Conservation (phyloP, 2,329 filamentous ascomycete genomes). For the Penicillium freii region DNA sequence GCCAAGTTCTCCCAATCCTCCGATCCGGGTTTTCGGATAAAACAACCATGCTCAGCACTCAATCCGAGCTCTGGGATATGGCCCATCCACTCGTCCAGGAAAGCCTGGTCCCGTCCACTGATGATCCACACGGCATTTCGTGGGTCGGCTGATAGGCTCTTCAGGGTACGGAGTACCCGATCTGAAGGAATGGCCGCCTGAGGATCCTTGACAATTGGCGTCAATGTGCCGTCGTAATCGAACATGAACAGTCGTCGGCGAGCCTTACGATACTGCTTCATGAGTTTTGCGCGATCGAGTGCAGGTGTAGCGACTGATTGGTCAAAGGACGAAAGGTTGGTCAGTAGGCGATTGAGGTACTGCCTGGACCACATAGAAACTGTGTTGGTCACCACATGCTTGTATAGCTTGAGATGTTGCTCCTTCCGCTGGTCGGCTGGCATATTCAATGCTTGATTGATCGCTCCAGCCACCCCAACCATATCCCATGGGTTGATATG, state of each 20-base stretch:
- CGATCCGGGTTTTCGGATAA: constrained; percentile 76
- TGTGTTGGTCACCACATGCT: constrained; percentile 80
- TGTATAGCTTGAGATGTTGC: constrained; percentile 74
- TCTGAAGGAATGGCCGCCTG: constrained; percentile 84
- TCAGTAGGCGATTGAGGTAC: constrained; percentile 75
- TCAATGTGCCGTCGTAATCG: constrained; percentile 96
- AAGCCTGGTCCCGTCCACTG: constrained; percentile 87
- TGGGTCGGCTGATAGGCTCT: constrained; percentile 73
- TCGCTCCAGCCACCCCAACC: constrained; percentile 75
- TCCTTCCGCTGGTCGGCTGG: constrained; percentile 60
- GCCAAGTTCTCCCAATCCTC: constrained; percentile 86
- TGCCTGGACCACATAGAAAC: constrained; percentile 82
- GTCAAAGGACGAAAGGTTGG: constrained; percentile 74
- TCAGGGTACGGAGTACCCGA: constrained; percentile 75
- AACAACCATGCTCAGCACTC: constrained; percentile 94
- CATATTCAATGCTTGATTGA: constrained; percentile 80
- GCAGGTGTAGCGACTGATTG: constrained; percentile 74
- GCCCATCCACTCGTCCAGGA: constrained; percentile 87
- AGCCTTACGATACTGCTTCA: constrained; percentile 71
- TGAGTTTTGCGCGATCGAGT: constrained; percentile 70
- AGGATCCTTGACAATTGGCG: constrained; percentile 90
- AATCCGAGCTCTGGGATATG: constrained; percentile 87
- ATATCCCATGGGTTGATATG: constrained; percentile 98
- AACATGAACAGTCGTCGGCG: constrained; percentile 92
- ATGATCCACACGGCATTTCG: constrained; percentile 97